Conservation (phyloP, 2,329 filamentous ascomycete species). For the Fusarium aywerte region DNA sequence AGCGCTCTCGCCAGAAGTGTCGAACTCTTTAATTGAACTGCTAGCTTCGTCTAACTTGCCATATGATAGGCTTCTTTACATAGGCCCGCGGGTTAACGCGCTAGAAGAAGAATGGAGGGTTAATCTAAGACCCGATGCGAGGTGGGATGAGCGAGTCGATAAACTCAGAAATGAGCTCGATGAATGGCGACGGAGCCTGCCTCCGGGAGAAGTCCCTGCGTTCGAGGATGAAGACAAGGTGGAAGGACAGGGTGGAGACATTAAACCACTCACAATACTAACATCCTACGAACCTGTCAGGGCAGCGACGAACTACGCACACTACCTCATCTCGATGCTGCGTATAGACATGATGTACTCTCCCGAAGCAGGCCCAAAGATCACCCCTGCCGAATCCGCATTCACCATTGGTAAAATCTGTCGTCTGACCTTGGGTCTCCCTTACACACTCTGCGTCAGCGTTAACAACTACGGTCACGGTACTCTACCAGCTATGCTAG, state of each 20-base stretch:
- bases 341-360: slow-evolving; percentile 32
- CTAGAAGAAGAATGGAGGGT: slow-evolving; percentile 35
- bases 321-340: slow-evolving; percentile 25
- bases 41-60: slow-evolving; percentile 5
- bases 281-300: slow-evolving; percentile 19
- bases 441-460: slow-evolving; percentile 11
- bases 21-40: background rate
- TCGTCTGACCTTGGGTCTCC: slow-evolving; percentile 22
- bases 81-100: slow-evolving; percentile 21
- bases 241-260: background rate
- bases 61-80: slow-evolving; percentile 26
- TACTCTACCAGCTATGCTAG: slow-evolving; percentile 33
- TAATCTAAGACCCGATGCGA: background rate
- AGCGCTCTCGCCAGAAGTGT: slow-evolving; percentile 10
- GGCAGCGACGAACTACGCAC: slow-evolving; percentile 30
- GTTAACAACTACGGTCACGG: slow-evolving; percentile 35
- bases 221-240: background rate
- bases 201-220: slow-evolving; percentile 2
- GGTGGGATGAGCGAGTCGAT: slow-evolving; percentile 18
- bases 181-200: slow-evolving; percentile 16
- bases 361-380: background rate
- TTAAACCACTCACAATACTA: background rate
- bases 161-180: slow-evolving; percentile 14
- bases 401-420: slow-evolving; percentile 15
- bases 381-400: background rate